Evolutionary conservation across 257 asterid species (phyloP), one percentile per base, ranked within the genome.

Genomic region (Solanum gracilifrons): DNA sequence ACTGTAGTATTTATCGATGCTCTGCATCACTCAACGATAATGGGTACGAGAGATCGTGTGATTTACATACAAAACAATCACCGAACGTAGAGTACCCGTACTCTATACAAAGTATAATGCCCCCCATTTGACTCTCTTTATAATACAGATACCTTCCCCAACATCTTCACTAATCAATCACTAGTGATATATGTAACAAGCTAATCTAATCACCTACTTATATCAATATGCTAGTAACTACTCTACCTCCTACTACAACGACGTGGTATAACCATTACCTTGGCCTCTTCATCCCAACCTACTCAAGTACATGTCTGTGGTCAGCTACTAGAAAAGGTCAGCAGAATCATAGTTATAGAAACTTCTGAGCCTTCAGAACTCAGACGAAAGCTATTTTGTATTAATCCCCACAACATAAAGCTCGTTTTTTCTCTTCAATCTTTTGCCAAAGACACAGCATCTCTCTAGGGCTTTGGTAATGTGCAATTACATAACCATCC

Each of bases 401-500:
- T 89, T 90, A 96, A 85, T 95, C 92, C 33, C 98, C 96, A 73
- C 99, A 97, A 89, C 99, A 97, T 25, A 74, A 55, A 3, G 95
- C 92, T 2, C 92, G 94, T 73, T 93, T 93, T 43, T 84, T 89
- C 86, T 95, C 99, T 89, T 93, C 95, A 90, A 97, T 93, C 91
- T 96, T 97, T 90, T 97, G 98, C 99, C 99, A 97, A 85, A 97
- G 90, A 75, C 99, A 97, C 9, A 96, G 94, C 92, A 97, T 92
- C 90, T 96, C 98, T 89, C 97, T 89, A 27, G 99, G 99, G 90
- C 94, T 92, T 92, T 97, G 99, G 90, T 95, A 95, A 89, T 97
- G 99, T 3, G 98, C 98, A 86, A 97, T 93, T 21, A 96, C 94
- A 79, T 93, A 96, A 2, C 98, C 98, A 73, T 93, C 95, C 68